Base-by-base conservation (phyloP, 2,329 filamentous ascomycete species). In the Colletotrichum gloeosporioides region DNA sequence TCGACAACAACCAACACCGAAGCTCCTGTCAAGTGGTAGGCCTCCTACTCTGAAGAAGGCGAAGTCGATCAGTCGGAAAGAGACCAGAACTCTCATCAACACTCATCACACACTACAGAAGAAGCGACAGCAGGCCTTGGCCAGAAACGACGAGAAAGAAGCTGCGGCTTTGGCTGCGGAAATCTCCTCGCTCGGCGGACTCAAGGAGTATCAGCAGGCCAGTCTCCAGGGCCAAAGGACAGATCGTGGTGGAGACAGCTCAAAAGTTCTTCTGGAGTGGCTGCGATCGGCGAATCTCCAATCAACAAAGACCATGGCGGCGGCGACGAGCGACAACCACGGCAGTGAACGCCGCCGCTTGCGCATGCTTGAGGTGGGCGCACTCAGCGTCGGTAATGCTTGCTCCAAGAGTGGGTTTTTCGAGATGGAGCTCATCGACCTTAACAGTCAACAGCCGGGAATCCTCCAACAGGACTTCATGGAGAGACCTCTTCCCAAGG, bases 391-490 rank as follows among this genome's bases (percentile, higher is more conserved):
- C 4, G 90, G 90, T 53, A 99, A 99, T 83, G 94, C 94, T 16
- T 98, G 96, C 84, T 96, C 96, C 1, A 91, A 88, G 76, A 94
- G 93, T 77, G 89, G 89, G 8, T 82, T 90, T 59, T 94, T 99
- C 80, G 88, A 94, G 44, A 92, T 98, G 80, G 91, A 93, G 77
- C 92, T 96, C 78, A 98, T 99, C 83, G 97, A 99, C 82, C 87
- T 99, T 72, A 95, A 98, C 84, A 97, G 96, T 76, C 95, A 98
- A 82, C 93, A 93, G 63, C 89, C 93, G 2, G 93, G 92, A 1
- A 99, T 99, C 79, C 83, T 93, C 73, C 92, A 98, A 84, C 95
- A 98, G 82, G 95, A 99, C 84, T 99, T 99, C 82, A 98, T 99
- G 96, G 87, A 95, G 79, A 90, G 96, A 31, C 95, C 96, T 1